phyloP scores from a whole-genome alignment of 2,329 filamentous ascomycete genomes.

The Exophiala lecanii-corni region DNA sequence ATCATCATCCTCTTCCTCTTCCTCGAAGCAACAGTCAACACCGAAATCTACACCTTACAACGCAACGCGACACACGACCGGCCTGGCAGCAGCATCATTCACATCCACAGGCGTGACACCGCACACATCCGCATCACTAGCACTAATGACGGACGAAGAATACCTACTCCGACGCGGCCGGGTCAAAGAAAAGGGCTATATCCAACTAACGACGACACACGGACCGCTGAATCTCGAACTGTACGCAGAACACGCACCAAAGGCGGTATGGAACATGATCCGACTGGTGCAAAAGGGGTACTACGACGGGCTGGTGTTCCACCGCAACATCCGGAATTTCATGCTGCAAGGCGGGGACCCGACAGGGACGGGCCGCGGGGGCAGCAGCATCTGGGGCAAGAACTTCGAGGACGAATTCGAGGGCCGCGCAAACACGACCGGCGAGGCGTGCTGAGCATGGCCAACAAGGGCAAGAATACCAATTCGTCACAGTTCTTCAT shows the following conservation, averaged over 20 bases:
- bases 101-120: conserved; percentile 92
- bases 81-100: conserved; percentile 85
- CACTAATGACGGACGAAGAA: conserved; percentile 85
- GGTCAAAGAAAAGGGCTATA: conserved; percentile 87
- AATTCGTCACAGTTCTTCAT: conserved; percentile 96
- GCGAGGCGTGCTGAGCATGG: conserved; percentile 83
- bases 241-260: conserved; percentile 83
- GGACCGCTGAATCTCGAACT: conserved; percentile 86
- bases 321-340: conserved; percentile 90
- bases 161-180: conserved; percentile 91
- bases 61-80: conserved; percentile 84
- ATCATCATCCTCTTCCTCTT: conserved; percentile 6
- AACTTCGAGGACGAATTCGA: conserved; percentile 93
- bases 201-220: conserved; percentile 77
- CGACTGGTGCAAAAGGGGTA: conserved; percentile 83
- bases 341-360: conserved; percentile 99
- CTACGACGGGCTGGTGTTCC: conserved; percentile 76
- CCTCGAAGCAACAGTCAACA: conserved; percentile 12
- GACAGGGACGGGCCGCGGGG: conserved; percentile 85
- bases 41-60: conserved; percentile 61
- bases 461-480: conserved; percentile 97
- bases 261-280: conserved; percentile 96
- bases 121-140: conserved; percentile 81
- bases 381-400: conserved; percentile 86
- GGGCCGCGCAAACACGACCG: conserved; percentile 74